A percentile compares a stretch with the other conserved stretches of the same genome.
Evolutionary conservation across 495 filamentous ascomycete genomes (phyloP).

Genomic region (Neurospora sp.): DNA sequence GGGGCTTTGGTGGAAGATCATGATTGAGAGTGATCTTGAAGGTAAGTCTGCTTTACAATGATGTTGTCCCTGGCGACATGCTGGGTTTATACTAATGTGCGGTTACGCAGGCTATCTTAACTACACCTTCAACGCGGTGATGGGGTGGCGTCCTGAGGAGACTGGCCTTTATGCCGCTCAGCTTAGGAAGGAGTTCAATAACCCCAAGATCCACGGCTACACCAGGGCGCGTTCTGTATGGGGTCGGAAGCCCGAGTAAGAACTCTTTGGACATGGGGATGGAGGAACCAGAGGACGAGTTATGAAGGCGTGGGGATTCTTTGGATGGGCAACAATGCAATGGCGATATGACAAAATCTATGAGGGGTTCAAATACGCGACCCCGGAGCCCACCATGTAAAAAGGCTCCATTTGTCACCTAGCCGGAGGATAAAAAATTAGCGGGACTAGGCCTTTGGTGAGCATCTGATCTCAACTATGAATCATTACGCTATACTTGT

Average conservation of each 20-base stretch:
- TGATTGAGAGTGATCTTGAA: constrained; percentile 21
- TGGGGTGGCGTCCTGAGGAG: constrained; percentile 25
- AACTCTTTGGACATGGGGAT: not conserved
- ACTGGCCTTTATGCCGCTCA: constrained; percentile 25
- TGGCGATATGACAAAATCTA: not conserved
- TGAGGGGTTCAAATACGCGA: not conserved
- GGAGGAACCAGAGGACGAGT: not conserved
- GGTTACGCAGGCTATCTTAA: not conserved
- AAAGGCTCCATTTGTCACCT: not conserved
- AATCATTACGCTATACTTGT: not conserved
- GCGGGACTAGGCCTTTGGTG: not conserved
- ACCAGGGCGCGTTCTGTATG: constrained; percentile 20
- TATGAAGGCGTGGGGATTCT: not conserved
- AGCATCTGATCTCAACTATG: not conserved
- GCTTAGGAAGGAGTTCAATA: constrained; percentile 23
- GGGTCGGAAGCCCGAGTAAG: constrained; percentile 22
- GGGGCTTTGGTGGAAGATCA: constrained; percentile 25
- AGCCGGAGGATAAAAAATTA: not conserved
- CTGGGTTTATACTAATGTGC: not conserved
- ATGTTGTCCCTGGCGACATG: not conserved
- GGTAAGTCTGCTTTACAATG: constrained; percentile 11
- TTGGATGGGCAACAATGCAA: not conserved
- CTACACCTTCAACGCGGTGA: constrained; percentile 1
- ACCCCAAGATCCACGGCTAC: constrained; percentile 17
- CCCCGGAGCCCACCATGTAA: not conserved